These are phyloP conservation scores for Trichophyton schoenleinii DNA, from an alignment of 2,329 filamentous ascomycete species.

Conservation along the genomic window DNA sequence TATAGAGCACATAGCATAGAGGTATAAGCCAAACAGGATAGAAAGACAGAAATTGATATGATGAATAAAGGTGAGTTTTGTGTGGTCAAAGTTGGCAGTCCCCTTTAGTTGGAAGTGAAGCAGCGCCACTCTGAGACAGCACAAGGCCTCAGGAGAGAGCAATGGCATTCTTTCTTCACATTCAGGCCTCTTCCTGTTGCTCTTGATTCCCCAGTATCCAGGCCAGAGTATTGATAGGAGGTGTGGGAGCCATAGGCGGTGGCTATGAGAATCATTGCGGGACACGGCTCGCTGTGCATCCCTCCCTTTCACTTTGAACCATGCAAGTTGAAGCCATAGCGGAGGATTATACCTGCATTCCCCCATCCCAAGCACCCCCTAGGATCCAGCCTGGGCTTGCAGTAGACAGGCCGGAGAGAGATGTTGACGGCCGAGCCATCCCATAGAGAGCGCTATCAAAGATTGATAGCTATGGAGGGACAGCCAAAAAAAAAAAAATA, in stretches of 20 bases:
- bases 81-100: neutral
- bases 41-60: neutral
- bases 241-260: neutral
- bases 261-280: neutral
- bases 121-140: neutral
- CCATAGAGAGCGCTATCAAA: neutral
- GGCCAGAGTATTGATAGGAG: neutral
- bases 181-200: neutral
- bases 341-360: neutral
- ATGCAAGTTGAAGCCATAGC: neutral
- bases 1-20: neutral
- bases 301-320: neutral
- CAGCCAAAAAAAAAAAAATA: neutral
- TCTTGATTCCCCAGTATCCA: neutral
- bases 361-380: neutral
- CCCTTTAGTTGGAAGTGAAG: neutral
- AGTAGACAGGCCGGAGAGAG: neutral
- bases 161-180: neutral
- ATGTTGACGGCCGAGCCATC: neutral
- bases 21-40: neutral
- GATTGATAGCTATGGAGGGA: conserved; percentile 2
- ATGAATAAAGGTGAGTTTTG: neutral
- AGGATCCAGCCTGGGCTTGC: neutral
- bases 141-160: neutral
- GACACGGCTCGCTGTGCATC: neutral